Evolutionary conservation across 2,329 filamentous ascomycete species (phyloP), one percentile per base, ranked within the genome.

Genomic region (Claviceps citrina): DNA sequence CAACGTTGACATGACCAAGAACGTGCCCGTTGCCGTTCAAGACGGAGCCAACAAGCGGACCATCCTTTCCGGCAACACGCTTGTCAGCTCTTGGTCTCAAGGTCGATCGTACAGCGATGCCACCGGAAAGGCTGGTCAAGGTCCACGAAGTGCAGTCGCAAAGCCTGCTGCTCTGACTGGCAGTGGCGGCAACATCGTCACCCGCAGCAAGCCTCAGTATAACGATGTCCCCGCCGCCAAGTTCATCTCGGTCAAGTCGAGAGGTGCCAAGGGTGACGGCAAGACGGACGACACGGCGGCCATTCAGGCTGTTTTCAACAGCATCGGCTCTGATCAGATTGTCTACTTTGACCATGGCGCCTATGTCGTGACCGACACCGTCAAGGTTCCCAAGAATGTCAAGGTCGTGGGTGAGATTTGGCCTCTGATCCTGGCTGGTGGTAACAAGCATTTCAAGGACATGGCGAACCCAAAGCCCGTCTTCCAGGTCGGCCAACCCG

Each of bases 321-420:
- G 64, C 43, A 75, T 76, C 31, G 70, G 69, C 13, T 57, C 72
- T 1, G 75, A 75, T 47, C 69, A 81, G 49, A 59, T 89, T 46
- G 70, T 84, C 43, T 87, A 78, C 62, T 80, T 89, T 48, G 80
- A 84, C 52, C 77, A 81, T 51, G 83, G 83, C 40, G 71, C 78
- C 37, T 85, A 87, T 56, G 58, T 82, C 40, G 64, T 87, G 49
- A 77, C 72, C 32, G 67, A 74, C 49, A 87, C 82, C 1, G 63
- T 87, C 56, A 71, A 73, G 48, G 69, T 87, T 7, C 82, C 82
- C 42, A 81, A 81, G 66, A 73, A 85, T 53, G 77, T 89, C 64
- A 82, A 79, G 63, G 87, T 96, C 55, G 84, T 83, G 7, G 89
- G 89, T 51, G 86, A 95, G 62, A 78, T 93, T 55, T 94, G 84